Conservation (phyloP, 345 rosid species). For the Arabidopsis arenosa region DNA sequence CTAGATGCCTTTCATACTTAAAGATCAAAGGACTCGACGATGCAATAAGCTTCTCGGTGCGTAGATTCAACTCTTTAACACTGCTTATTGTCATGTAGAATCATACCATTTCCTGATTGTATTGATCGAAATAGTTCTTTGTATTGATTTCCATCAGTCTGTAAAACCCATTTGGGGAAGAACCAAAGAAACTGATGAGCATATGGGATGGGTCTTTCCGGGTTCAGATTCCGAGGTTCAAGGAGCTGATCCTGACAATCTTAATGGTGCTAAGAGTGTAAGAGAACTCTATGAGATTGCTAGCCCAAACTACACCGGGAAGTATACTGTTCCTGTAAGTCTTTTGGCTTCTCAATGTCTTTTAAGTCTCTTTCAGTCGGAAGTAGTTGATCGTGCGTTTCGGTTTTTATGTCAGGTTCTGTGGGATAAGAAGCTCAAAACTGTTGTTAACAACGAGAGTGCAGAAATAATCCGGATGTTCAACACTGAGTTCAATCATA, state of each 20-base stretch:
- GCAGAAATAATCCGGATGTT: conserved; percentile 64
- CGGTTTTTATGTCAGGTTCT: conserved; percentile 47
- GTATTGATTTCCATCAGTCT: conserved; percentile 54
- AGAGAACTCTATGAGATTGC: conserved; percentile 87
- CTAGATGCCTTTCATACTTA: conserved; percentile 80
- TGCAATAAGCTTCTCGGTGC: conserved; percentile 77
- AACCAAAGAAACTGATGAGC: conserved; percentile 84
- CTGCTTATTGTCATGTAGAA: conserved; percentile 1
- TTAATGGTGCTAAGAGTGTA: conserved; percentile 75
- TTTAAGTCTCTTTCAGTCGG: conserved; percentile 32
- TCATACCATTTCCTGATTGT: not conserved
- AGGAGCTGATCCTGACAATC: conserved; percentile 78
- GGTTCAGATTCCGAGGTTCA: conserved; percentile 61
- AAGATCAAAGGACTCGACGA: conserved; percentile 86
- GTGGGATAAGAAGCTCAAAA: conserved; percentile 69
- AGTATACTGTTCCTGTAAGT: conserved; percentile 92
- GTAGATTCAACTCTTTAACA: conserved; percentile 34
- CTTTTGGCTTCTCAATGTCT: not conserved
- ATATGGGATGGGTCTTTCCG: conserved; percentile 93
- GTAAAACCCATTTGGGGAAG: conserved; percentile 87
- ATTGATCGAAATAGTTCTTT: conserved; percentile 25
- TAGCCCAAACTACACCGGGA: conserved; percentile 72
- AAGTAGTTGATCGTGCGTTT: conserved; percentile 20
- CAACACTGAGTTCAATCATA: conserved; percentile 56
- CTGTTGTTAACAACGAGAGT: conserved; percentile 67